Evolutionary conservation across 768 basidiomycete genomes (phyloP).

Genomic region (Termitomyces heimii): DNA sequence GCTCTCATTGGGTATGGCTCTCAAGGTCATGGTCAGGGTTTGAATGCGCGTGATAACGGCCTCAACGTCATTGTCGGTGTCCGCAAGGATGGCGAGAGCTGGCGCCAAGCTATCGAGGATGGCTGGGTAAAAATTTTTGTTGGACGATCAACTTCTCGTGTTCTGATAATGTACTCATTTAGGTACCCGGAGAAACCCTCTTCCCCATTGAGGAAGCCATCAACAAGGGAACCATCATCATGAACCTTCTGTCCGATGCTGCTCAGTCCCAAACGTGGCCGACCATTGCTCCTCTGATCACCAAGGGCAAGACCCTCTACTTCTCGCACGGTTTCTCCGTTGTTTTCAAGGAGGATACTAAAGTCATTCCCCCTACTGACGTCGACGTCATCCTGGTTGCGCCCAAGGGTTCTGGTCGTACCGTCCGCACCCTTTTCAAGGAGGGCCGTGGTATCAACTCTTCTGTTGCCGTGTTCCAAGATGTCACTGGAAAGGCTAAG

Average conservation of each 20-base stretch:
- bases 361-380: slow-evolving; percentile 85
- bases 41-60: slow-evolving; percentile 99
- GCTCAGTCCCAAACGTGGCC: slow-evolving; percentile 98
- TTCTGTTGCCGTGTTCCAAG: slow-evolving; percentile 92
- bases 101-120: slow-evolving; percentile 92
- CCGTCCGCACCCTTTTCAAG: slow-evolving; percentile 99
- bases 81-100: slow-evolving; percentile 93
- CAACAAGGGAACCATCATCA: slow-evolving; percentile 93
- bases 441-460: slow-evolving; percentile 99
- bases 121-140: slow-evolving; percentile 63
- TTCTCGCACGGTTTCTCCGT: slow-evolving; percentile 99
- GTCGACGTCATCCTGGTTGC: slow-evolving; percentile 99
- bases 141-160: neutral
- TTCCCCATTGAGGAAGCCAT: slow-evolving; percentile 99
- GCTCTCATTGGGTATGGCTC: slow-evolving; percentile 99
- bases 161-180: neutral
- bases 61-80: slow-evolving; percentile 99
- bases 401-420: slow-evolving; percentile 97
- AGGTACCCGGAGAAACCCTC: slow-evolving; percentile 95
- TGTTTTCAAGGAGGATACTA: slow-evolving; percentile 96
- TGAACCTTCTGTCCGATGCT: slow-evolving; percentile 99
- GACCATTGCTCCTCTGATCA: slow-evolving; percentile 85
- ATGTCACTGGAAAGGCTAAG: slow-evolving; percentile 95
- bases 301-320: slow-evolving; percentile 99
- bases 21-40: slow-evolving; percentile 96